Base-by-base conservation (phyloP, 2,329 filamentous ascomycete species). In the Cytospora piceae region DNA sequence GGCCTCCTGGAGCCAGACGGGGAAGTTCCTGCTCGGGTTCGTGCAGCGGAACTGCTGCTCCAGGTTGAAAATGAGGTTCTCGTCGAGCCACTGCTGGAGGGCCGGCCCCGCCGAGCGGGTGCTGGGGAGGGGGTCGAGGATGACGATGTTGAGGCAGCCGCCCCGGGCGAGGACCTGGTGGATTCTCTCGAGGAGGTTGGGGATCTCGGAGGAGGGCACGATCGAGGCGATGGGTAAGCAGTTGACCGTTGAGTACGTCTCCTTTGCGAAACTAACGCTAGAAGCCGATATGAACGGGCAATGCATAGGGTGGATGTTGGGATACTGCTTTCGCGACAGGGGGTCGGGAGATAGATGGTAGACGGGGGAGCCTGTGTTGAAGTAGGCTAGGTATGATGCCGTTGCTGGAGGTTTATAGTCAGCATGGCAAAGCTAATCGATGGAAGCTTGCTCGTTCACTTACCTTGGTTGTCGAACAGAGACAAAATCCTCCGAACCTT, bases 51-150 rank as follows among this genome's bases (percentile, higher is more conserved):
- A 88, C 20, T 82, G 77, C 27, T 80, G 79, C 71, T 88, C 85
- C 0, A 91, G 75, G 64, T 87, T 88, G 8, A 84, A 73, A 2
- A 89, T 73, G 0, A 91, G 77, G 60, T 89, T 79, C 4, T 84
- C 80, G 53, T 89, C 85, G 2, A 91, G 77, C 89, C 89, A 91
- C 0, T 78, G 74, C 42, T 83, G 79, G 72, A 91, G 76, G 1
- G 77, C 76, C 0, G 85, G 86, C 0, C 89, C 89, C 29, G 86
- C 77, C 0, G 83, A 87, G 1, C 79, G 76, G 4, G 82, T 76
- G 0, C 83, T 77, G 0, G 89, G 89, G 9, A 84, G 77, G 0
- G 89, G 86, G 65, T 91, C 87, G 68, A 91, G 84, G 22, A 91
- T 76, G 0, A 83, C 83, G 20, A 91, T 75, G 66, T 88, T 82